phyloP scores from a whole-genome alignment of 306 rosid genomes.

The Arachis hypogaea region DNA sequence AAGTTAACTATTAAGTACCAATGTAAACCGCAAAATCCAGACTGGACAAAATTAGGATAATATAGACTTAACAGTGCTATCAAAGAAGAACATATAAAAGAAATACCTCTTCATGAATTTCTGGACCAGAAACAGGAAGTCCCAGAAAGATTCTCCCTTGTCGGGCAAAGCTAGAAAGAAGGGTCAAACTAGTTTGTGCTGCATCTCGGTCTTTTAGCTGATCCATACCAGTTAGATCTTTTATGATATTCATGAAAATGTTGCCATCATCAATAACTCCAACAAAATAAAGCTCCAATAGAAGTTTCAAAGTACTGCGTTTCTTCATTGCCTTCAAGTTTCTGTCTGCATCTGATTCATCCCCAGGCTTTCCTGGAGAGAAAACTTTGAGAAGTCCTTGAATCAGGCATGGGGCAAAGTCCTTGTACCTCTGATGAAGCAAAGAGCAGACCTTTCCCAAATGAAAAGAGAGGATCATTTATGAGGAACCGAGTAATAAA shows the following conservation, averaged over 20 bases:
- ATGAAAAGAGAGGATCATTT: conserved; percentile 18
- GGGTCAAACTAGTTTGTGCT: conserved; percentile 92
- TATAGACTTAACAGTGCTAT: conserved; percentile 12
- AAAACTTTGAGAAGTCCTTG: conserved; percentile 95
- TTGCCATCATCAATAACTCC: conserved; percentile 89
- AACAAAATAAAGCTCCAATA: conserved; percentile 89
- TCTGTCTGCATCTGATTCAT: conserved; percentile 81
- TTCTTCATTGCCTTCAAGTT: conserved; percentile 96
- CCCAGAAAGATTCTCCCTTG: conserved; percentile 94
- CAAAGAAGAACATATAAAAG: conserved; percentile 23
- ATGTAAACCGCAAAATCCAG: conserved; percentile 15
- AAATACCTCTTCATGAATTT: conserved; percentile 82
- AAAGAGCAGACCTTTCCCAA: conserved; percentile 82
- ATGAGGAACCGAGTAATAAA: conserved; percentile 33
- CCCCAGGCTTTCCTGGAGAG: conserved; percentile 87
- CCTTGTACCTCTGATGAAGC: conserved; percentile 98
- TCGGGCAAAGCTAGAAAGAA: conserved; percentile 98
- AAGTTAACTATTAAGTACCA: conserved; percentile 10
- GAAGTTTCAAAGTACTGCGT: conserved; percentile 90
- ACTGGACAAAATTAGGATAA: conserved; percentile 10
- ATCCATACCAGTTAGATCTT: conserved; percentile 86
- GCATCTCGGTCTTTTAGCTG: conserved; percentile 94
- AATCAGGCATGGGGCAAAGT: conserved; percentile 81
- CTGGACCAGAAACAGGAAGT: conserved; percentile 75
- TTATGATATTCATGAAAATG: conserved; percentile 76